Evolutionary conservation across 202 grass and related monocot species (phyloP), one percentile per base, ranked within the genome.

Genomic region (Schoenoplectus triqueter): DNA sequence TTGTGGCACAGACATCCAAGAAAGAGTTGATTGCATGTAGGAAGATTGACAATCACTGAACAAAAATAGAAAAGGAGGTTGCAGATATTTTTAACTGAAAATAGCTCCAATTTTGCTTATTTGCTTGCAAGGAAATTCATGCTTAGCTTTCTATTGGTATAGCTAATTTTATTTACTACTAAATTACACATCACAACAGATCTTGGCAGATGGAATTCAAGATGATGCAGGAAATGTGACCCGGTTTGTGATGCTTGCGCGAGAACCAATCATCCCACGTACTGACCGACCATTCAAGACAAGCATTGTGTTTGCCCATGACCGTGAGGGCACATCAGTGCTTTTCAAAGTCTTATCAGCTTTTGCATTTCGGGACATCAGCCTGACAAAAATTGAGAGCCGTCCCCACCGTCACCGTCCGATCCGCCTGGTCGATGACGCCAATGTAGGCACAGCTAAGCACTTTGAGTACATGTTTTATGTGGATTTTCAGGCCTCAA

Each of bases 391-490:
- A 90, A 97, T 97, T 67, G 94, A 97, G 88, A 91, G 90, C 87
- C 61, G 90, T 0, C 94, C 94, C 69, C 94, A 97, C 88, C 94
- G 90, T 6, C 94, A 94, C 88, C 94, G 92, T 3, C 92, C 92
- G 5, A 92, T 97, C 70, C 83, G 94, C 0, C 90, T 94, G 20
- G 94, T 97, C 0, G 94, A 97, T 51, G 94, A 97, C 73, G 92
- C 91, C 82, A 97, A 97, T 87, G 80, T 97, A 6, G 90, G 94
- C 80, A 97, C 94, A 0, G 90, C 94, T 73, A 97, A 97, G 83
- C 94, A 97, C 94, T 97, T 97, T 82, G 94, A 97, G 83, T 97
- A 97, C 90, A 97, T 97, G 90, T 97, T 97, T 74, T 97, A 97
- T 75, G 85, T 94, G 71, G 94, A 94, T 73, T 97, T 97, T 86